Conservation (phyloP, 2,329 filamentous ascomycete genomes). For the Aspergillus sp. region DNA sequence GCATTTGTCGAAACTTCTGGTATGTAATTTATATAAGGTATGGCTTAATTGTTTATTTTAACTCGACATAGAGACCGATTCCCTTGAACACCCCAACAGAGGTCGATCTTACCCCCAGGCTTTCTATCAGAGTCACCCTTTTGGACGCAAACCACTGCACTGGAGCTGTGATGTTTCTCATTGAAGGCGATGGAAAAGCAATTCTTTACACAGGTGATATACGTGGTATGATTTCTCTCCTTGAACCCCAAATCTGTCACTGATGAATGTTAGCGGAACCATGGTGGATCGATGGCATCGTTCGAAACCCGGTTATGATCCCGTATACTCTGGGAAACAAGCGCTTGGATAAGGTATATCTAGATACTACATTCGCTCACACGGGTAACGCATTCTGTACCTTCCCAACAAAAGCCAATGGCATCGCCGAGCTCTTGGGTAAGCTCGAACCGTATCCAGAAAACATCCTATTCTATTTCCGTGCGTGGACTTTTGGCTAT, state of each 20-base stretch:
- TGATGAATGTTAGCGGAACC: constrained; percentile 57
- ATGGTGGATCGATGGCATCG: constrained; percentile 78
- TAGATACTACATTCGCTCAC: constrained; percentile 78
- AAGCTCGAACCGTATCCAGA: constrained; percentile 68
- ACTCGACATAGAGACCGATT: constrained; percentile 63
- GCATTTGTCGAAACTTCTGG: constrained; percentile 69
- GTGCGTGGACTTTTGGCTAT: constrained; percentile 90
- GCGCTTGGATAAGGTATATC: constrained; percentile 75
- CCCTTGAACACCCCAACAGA: constrained; percentile 76
- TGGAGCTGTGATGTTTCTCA: constrained; percentile 88
- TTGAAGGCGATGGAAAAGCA: constrained; percentile 71
- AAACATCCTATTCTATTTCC: constrained; percentile 78
- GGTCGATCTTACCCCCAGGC: constrained; percentile 70
- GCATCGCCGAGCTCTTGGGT: constrained; percentile 69
- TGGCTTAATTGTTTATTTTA: background rate
- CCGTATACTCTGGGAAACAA: constrained; percentile 70
- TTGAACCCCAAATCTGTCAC: constrained; percentile 7
- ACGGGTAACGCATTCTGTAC: constrained; percentile 49
- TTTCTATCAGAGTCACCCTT: constrained; percentile 74
- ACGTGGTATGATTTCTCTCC: constrained; percentile 49
- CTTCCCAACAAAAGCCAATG: constrained; percentile 69
- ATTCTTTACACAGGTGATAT: constrained; percentile 89
- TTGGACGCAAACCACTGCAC: constrained; percentile 91
- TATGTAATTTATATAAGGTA: constrained; percentile 27
- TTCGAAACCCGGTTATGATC: constrained; percentile 69